phyloP scores from a whole-genome alignment of 345 rosid species.

The Kernera saxatilis region DNA sequence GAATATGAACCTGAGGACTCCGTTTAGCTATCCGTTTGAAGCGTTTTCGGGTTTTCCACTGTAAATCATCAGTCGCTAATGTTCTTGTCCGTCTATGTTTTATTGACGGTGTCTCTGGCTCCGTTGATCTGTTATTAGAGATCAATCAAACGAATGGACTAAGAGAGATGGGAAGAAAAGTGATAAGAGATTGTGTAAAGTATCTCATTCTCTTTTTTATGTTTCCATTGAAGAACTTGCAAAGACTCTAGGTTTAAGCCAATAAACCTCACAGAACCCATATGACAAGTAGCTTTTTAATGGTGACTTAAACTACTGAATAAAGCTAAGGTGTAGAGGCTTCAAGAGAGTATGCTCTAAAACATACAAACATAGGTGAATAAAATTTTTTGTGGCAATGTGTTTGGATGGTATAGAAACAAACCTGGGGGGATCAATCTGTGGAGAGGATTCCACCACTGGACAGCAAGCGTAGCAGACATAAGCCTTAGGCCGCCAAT shows the following conservation, averaged over 20 bases:
- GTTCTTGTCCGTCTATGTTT: slow-evolving; percentile 25
- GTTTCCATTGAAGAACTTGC: not conserved
- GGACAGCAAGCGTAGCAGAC: slow-evolving; percentile 81
- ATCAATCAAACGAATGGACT: slow-evolving; percentile 11
- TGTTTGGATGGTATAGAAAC: slow-evolving; percentile 10
- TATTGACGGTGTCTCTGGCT: slow-evolving; percentile 59
- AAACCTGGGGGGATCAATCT: slow-evolving; percentile 42
- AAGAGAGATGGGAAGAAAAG: not conserved
- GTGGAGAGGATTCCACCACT: slow-evolving; percentile 14
- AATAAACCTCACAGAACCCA: not conserved
- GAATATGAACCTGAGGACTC: slow-evolving; percentile 43
- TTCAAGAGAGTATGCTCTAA: not conserved
- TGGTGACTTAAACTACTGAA: not conserved
- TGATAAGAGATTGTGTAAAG: not conserved
- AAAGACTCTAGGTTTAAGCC: not conserved
- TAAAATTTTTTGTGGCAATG: not conserved
- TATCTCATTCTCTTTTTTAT: not conserved
- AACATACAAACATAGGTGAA: not conserved
- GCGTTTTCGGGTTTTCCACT: slow-evolving; percentile 76
- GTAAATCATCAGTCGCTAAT: slow-evolving; percentile 13
- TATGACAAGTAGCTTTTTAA: not conserved
- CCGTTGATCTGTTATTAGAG: slow-evolving; percentile 42
- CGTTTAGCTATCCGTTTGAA: slow-evolving; percentile 51
- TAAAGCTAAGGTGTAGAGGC: not conserved
- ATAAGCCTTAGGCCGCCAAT: slow-evolving; percentile 38